A percentile compares a stretch with the other conserved stretches of the same genome.
Conservation (phyloP, 371 early-diverging fungal species). For the Mucor mucedo region DNA sequence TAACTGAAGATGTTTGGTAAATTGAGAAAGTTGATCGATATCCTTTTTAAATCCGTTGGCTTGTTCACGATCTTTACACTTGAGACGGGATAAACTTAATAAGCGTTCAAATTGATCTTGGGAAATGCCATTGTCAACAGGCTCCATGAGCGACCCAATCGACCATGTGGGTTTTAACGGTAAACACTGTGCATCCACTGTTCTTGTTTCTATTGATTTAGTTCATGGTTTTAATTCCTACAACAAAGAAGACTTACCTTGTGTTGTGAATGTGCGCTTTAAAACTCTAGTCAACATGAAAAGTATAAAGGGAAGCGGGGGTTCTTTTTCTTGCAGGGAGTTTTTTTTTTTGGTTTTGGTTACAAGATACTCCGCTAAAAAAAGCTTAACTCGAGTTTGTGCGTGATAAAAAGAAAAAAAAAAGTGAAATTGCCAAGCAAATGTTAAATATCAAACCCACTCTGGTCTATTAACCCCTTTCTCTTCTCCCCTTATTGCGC, state of each 20-base stretch:
- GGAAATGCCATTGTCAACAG: constrained; percentile 24
- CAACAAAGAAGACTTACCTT: constrained; percentile 3
- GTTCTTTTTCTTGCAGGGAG: too few relatives aligned
- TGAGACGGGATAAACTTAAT: constrained; percentile 38
- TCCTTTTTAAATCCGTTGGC: constrained; percentile 31
- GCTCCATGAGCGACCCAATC: constrained; percentile 28
- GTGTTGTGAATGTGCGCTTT: constrained; percentile 4
- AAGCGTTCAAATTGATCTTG: constrained; percentile 42
- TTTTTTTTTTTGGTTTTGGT: too few relatives aligned
- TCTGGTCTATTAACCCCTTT: too few relatives aligned
- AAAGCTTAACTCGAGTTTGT: too few relatives aligned
- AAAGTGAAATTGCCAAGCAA: too few relatives aligned
- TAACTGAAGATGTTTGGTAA: constrained; percentile 35
- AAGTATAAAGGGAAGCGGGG: too few relatives aligned
- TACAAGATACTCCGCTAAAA: too few relatives aligned
- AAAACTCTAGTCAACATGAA: too few relatives aligned
- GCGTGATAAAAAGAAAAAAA: too few relatives aligned
- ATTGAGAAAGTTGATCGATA: constrained; percentile 37
- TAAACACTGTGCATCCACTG: constrained; percentile 25
- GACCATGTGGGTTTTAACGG: constrained; percentile 45
- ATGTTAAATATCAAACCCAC: too few relatives aligned
- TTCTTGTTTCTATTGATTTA: not conserved
- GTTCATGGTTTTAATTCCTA: not conserved
- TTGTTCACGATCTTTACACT: constrained; percentile 19
- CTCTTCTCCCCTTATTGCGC: too few relatives aligned